Conservation (phyloP, 192 early-diverging fungal genomes). For the Pilobolus umbonatus region DNA sequence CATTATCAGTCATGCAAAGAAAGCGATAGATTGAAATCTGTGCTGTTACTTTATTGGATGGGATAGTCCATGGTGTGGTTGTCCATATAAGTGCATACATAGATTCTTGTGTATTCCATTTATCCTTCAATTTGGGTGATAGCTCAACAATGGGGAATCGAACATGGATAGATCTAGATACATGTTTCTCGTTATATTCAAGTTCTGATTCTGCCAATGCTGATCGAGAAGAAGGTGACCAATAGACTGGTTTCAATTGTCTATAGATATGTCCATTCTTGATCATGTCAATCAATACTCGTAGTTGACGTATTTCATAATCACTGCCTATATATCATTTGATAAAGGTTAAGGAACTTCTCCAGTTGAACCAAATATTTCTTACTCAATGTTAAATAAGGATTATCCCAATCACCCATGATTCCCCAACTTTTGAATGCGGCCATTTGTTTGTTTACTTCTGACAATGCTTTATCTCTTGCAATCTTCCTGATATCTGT, state of each 20-base stretch:
- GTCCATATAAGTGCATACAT: constrained; percentile 61
- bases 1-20: too few relatives aligned
- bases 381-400: constrained; percentile 57
- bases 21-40: not conserved
- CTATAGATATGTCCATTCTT: constrained; percentile 69
- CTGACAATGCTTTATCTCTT: constrained; percentile 52
- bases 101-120: constrained; percentile 4
- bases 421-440: constrained; percentile 62
- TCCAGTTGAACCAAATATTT: not conserved
- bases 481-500: constrained; percentile 51
- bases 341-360: not conserved
- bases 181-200: constrained; percentile 74
- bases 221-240: constrained; percentile 78
- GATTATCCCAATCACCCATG: constrained; percentile 73
- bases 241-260: constrained; percentile 76
- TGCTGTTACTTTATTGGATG: constrained; percentile 62
- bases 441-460: constrained; percentile 52
- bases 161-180: constrained; percentile 68
- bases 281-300: constrained; percentile 70
- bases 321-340: constrained; percentile 48
- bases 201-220: constrained; percentile 79
- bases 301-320: constrained; percentile 68
- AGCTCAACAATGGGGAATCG: constrained; percentile 47
- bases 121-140: not conserved
- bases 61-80: constrained; percentile 79